Conservation (phyloP, 2,329 filamentous ascomycete species). For the Trichoderma sp. region DNA sequence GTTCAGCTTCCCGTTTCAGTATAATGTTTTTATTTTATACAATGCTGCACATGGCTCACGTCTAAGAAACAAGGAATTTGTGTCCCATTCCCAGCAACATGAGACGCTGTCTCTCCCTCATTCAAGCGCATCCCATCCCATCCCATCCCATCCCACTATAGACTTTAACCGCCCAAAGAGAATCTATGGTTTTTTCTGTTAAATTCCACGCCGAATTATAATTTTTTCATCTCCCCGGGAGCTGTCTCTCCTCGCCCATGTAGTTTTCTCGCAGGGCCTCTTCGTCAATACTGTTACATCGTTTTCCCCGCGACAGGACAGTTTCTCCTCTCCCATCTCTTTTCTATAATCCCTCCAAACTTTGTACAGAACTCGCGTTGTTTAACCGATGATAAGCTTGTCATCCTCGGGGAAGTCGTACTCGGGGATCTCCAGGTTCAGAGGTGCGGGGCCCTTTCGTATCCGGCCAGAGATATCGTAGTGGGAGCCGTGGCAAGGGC, state of each 20-base stretch:
- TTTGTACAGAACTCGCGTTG: conserved; percentile 9
- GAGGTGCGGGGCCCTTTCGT: conserved; percentile 93
- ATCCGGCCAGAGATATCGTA: conserved; percentile 99
- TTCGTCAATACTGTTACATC: conserved; percentile 33
- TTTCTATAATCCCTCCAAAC: neutral
- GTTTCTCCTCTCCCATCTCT: conserved; percentile 30
- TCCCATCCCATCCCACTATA: conserved; percentile 17
- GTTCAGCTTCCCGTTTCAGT: conserved; percentile 26
- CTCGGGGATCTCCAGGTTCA: conserved; percentile 92
- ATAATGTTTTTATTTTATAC: conserved; percentile 45
- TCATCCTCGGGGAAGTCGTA: conserved; percentile 94
- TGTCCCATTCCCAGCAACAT: conserved; percentile 16
- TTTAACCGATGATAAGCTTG: conserved; percentile 90
- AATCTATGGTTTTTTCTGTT: conserved; percentile 26
- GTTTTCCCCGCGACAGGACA: conserved; percentile 2
- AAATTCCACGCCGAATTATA: conserved; percentile 23
- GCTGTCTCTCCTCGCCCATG: conserved; percentile 31
- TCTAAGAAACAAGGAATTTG: conserved; percentile 40
- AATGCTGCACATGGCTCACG: conserved; percentile 43
- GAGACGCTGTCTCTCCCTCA: conserved; percentile 16
- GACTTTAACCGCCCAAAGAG: conserved; percentile 25
- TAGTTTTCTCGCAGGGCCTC: conserved; percentile 8
- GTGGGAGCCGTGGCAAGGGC: conserved; percentile 99
- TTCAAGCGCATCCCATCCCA: neutral
- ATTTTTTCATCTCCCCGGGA: conserved; percentile 10